phyloP scores from a whole-genome alignment of 2,329 filamentous ascomycete genomes.

The Pleurostoma richardsiae region DNA sequence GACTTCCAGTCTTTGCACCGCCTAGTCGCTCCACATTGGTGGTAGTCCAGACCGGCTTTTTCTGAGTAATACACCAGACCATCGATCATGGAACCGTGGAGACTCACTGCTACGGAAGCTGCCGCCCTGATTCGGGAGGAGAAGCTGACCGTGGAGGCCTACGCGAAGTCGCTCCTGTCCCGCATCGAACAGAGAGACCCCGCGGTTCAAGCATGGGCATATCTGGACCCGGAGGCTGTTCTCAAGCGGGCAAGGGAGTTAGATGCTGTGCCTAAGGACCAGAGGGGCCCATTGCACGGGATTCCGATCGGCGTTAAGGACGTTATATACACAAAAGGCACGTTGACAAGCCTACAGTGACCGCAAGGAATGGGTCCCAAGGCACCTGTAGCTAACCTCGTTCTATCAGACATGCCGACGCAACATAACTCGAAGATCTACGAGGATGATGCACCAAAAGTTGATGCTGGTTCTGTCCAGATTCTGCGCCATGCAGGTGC shows the following conservation, averaged over 20 bases:
- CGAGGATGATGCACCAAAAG: conserved; percentile 30
- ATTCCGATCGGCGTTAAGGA: conserved; percentile 56
- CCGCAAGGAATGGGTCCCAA: background rate
- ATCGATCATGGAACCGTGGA: background rate
- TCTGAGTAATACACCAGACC: background rate
- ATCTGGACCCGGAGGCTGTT: conserved; percentile 38
- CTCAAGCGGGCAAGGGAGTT: conserved; percentile 43
- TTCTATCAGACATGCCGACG: conserved; percentile 47
- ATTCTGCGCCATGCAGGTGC: conserved; percentile 50
- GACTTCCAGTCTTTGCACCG: too few relatives aligned
- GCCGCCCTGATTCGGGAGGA: conserved; percentile 29
- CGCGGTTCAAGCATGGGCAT: conserved; percentile 44
- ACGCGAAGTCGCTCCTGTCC: conserved; percentile 39
- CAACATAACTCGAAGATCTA: conserved; percentile 52
- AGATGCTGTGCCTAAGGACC: conserved; percentile 38
- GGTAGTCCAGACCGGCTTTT: too few relatives aligned
- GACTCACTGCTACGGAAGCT: conserved; percentile 36
- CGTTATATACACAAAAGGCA: conserved; percentile 51
- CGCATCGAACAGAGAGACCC: conserved; percentile 38
- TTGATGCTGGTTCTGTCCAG: conserved; percentile 48
- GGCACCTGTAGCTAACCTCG: too few relatives aligned
- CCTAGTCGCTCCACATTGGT: too few relatives aligned
- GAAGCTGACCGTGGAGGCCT: conserved; percentile 41
- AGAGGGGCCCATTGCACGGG: conserved; percentile 52
- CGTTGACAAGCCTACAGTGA: background rate